phyloP scores from a whole-genome alignment of 2,329 filamentous ascomycete genomes.

The Fusarium oxysporum region DNA sequence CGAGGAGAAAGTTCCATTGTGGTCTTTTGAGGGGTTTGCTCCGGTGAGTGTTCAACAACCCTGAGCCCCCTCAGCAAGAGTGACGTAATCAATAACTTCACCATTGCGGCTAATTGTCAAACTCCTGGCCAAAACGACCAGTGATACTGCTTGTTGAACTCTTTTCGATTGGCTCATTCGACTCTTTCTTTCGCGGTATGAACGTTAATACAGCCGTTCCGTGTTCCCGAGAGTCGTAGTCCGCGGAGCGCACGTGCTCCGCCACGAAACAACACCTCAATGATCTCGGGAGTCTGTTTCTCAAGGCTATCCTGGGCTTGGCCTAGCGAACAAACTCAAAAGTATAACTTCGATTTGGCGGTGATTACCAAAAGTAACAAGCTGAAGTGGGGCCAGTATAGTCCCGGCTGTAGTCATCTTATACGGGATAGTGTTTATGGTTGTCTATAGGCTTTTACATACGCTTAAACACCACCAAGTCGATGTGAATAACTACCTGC shows the following conservation, averaged over 20 bases:
- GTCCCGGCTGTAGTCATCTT: fast-evolving
- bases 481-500: background rate
- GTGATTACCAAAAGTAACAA: background rate
- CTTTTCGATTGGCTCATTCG: background rate
- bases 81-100: background rate
- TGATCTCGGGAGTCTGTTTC: background rate
- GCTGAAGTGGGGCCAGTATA: background rate
- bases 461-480: background rate
- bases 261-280: background rate
- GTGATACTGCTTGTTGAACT: background rate
- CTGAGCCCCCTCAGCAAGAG: background rate
- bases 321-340: background rate
- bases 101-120: background rate
- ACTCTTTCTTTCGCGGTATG: background rate
- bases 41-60: background rate
- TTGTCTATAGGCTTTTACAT: background rate
- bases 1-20: background rate
- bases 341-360: background rate
- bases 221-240: too few species aligned
- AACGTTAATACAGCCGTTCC: background rate
- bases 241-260: background rate
- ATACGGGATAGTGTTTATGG: background rate
- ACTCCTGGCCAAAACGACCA: background rate
- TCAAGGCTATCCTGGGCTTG: fast-evolving
- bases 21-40: background rate